Base-by-base conservation (phyloP, 1,284 basidiomycete species). In the Tilletia indica region DNA sequence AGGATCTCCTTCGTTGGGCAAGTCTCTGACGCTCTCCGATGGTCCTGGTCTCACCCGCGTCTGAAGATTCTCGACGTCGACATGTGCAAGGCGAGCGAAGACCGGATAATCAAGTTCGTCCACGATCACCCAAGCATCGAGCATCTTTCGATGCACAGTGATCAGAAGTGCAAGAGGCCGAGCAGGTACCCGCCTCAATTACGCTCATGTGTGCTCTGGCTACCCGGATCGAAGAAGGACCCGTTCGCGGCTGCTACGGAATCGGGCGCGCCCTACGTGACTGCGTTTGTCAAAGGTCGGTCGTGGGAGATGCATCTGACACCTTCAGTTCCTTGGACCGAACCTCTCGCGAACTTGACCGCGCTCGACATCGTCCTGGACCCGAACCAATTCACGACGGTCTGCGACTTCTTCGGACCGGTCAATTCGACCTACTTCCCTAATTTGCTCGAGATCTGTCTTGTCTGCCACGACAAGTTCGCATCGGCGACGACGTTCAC, bases 81-180 rank as follows among this genome's bases (percentile, higher is more conserved):
- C 34, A 42, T 64, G 61, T 64, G 36, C 9, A 64, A 36, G 34
- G 34, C 61, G 61, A n/a, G 19, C 36, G 61, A 38, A 9, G 61
- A 64, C 2, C 34, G 61, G 34, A 21, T 64, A 14, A 42, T 64
- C 12, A 25, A 34, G 31, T 64, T 64, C 61, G 61, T 64, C 12
- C 61, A 64, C 14, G 61, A 64, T 6, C 61, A 64, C 19, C 61
- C 34, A 16, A 42, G 38, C 61, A 64, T 64, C 38, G 61, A 64
- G 36, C 61, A 64, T 64, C 61, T 64, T 14, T 38, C 34, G 34
- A 9, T 64, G 36, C 61, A 42, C 16, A 38, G 34, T 38, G 61
- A 64, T 16, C 12, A 64, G 36, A 34, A 34, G 6, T 64, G 61
- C 16, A 64, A 64, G 34, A 5, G 36, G 34, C 61, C 61, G 61